Base-by-base conservation (phyloP, 495 filamentous ascomycete genomes). In the Evernia prunastri region DNA sequence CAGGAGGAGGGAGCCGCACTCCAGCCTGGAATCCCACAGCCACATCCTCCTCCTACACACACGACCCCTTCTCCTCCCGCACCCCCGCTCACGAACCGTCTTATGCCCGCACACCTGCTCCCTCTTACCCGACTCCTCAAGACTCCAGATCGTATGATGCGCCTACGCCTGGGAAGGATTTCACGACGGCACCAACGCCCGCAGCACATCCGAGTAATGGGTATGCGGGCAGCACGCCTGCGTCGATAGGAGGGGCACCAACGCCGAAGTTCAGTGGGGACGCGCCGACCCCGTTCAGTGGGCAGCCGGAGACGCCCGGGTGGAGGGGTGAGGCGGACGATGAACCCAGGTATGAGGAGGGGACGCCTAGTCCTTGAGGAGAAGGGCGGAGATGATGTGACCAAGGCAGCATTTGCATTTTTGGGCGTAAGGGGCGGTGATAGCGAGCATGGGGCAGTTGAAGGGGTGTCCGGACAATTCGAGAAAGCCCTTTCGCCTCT, bases 201-300 rank as follows among this genome's bases (percentile, higher is more conserved):
- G 63, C 42, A 12, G 66, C 66, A 43, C 63, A 56, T 15, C 61
- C 56, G 7, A 47, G 57, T 6, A 63, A 63, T 12, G 58, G 63
- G 5, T 45, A 61, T 39, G 80, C 77, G 36, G 73, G 69, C 42
- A 71, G 81, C 37, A 89, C 89, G 17, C 88, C 90, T 20, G 92
- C 89, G 0, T 88, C 89, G 0, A 86, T 83, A 40, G 84, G 80
- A 62, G 87, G 86, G 47, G 90, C 90, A 1, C 89, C 92, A 0
- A 97, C 92, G 0, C 92, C 92, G 0, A 88, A 89, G 47, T 68
- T 68, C 45, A 63, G 59, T 47, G 79, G 73, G 69, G 85, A 82
- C 68, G 84, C 86, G 4, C 89, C 89, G 4, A 96, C 92, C 5
- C 91, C 91, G 0, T 91, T 86, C 0, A 90, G 89, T 70, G 85